Evolutionary conservation across 495 filamentous ascomycete species (phyloP).

Genomic region (Penicillium turbatum): DNA sequence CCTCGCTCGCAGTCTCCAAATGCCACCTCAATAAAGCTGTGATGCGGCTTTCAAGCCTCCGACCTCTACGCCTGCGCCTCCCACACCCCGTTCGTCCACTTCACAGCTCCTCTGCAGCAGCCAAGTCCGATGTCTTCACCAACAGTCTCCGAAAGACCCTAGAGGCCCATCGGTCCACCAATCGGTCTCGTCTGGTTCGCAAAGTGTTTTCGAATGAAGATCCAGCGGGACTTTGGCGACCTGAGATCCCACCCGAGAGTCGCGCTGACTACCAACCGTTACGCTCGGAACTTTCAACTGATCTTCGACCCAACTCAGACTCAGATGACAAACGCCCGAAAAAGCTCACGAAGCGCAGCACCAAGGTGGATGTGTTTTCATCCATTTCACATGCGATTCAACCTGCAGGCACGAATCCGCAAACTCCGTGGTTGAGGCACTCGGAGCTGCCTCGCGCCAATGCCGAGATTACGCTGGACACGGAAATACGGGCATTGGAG

Average conservation of each 20-base stretch:
- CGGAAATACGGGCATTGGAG: conserved; percentile 46
- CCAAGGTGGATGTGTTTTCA: neutral
- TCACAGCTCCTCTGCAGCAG: conserved; percentile 8
- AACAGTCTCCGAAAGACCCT: conserved; percentile 45
- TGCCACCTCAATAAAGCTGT: conserved; percentile 15
- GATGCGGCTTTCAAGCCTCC: conserved; percentile 26
- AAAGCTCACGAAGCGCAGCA: neutral
- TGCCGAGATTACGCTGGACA: conserved; percentile 29
- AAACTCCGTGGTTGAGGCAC: conserved; percentile 34
- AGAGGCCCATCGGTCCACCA: conserved; percentile 48
- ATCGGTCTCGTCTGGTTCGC: conserved; percentile 43
- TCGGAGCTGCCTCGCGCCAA: conserved; percentile 2
- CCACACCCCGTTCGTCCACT: conserved; percentile 15
- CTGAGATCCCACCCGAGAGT: conserved; percentile 19
- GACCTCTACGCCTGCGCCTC: conserved; percentile 11
- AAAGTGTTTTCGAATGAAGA: conserved; percentile 19
- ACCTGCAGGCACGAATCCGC: conserved; percentile 9
- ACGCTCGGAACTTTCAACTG: neutral
- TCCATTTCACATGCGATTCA: conserved; percentile 16
- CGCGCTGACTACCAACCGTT: conserved; percentile 17
- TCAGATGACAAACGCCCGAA: conserved; percentile 8
- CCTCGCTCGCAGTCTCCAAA: neutral
- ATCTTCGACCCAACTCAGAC: neutral
- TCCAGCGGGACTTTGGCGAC: conserved; percentile 21
- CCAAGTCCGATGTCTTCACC: conserved; percentile 29